These are phyloP conservation scores for Naganishia sp. DNA, from an alignment of 1,284 basidiomycete genomes.

Conservation along the genomic window DNA sequence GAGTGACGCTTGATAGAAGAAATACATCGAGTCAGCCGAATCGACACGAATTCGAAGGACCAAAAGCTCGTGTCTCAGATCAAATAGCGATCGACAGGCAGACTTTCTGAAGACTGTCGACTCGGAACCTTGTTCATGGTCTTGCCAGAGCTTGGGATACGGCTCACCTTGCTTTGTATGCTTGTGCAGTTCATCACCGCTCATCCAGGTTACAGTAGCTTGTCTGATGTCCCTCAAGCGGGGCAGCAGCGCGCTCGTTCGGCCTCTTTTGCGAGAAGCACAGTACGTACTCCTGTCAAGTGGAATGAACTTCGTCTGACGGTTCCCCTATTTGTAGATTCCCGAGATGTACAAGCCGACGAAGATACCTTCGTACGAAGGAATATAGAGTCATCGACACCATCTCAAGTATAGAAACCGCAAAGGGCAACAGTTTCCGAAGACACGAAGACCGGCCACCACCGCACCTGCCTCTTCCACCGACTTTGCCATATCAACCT, in stretches of 20 bases:
- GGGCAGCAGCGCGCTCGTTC: too few species aligned
- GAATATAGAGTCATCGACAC: slow-evolving; percentile 10
- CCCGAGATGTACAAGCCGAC: too few species aligned
- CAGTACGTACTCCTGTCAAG: too few species aligned
- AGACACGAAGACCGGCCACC: slow-evolving; percentile 17
- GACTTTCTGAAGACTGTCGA: neutral
- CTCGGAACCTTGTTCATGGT: neutral
- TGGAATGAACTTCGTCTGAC: too few species aligned
- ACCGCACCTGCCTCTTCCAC: slow-evolving; percentile 30
- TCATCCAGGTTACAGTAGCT: too few species aligned
- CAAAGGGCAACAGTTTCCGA: neutral
- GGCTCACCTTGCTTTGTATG: too few species aligned
- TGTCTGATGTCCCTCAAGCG: too few species aligned
- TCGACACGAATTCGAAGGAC: neutral
- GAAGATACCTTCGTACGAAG: neutral
- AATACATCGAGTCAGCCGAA: too few species aligned
- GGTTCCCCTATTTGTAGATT: neutral
- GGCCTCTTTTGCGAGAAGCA: too few species aligned
- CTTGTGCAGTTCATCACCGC: too few species aligned
- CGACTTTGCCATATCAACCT: slow-evolving; percentile 25
- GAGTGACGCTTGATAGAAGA: too few species aligned
- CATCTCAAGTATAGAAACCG: neutral
- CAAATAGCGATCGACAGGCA: slow-evolving; percentile 10
- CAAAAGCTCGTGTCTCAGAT: slow-evolving; percentile 26
- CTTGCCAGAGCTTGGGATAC: too few species aligned